These are phyloP conservation scores for Pyrenophora tritici-repentis DNA, from an alignment of 2,329 filamentous ascomycete genomes.

Conservation along the genomic window DNA sequence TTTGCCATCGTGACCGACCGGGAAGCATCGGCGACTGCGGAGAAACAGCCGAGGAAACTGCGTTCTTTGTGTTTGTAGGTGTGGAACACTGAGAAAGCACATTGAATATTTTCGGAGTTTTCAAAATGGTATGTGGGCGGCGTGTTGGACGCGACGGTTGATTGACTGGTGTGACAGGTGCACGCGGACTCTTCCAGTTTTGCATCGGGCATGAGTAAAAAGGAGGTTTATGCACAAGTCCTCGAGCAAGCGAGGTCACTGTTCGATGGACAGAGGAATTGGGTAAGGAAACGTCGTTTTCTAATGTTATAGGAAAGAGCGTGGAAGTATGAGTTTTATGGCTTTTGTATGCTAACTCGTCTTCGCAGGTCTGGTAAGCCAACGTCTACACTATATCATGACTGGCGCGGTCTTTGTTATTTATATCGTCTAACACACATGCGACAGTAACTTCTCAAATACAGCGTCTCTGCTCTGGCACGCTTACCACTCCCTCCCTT, in stretches of 20 bases:
- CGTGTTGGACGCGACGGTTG: neutral
- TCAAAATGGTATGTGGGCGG: neutral
- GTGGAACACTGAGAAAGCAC: neutral
- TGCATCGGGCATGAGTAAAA: conserved; percentile 67
- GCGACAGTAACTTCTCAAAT: conserved; percentile 69
- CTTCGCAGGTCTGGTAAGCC: too few species aligned
- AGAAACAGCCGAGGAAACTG: neutral
- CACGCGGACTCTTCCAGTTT: conserved; percentile 83
- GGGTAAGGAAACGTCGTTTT: conserved; percentile 58
- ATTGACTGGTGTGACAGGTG: conserved; percentile 52
- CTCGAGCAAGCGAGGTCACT: conserved; percentile 71
- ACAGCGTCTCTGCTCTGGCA: conserved; percentile 78
- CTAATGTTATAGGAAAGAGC: neutral
- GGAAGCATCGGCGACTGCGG: conserved; percentile 9
- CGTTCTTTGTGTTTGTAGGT: neutral
- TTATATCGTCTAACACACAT: neutral
- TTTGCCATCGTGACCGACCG: neutral
- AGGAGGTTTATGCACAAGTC: conserved; percentile 75
- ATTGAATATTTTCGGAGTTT: neutral
- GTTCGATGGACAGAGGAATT: conserved; percentile 75
- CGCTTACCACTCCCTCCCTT: conserved; percentile 72
- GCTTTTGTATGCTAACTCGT: too few species aligned
- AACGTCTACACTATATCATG: neutral
- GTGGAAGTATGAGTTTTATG: too few species aligned
- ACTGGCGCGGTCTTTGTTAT: too few species aligned